phyloP scores from a whole-genome alignment of 495 filamentous ascomycete genomes.

The Pseudoneurospora amorphoporcata region DNA sequence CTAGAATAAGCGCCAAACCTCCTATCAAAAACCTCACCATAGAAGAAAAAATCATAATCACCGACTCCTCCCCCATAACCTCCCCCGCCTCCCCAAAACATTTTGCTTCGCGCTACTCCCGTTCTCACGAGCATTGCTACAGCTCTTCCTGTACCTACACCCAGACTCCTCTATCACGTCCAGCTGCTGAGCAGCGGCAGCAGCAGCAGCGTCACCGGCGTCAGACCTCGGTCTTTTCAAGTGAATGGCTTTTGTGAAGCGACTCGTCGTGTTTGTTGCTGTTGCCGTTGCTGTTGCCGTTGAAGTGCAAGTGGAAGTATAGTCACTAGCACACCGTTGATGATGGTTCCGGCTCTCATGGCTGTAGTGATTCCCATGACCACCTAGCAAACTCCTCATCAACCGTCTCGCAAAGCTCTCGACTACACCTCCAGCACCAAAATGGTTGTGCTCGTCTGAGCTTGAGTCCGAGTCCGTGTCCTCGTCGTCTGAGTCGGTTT shows the following conservation, averaged over 20 bases:
- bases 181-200: not conserved
- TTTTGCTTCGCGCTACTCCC: not conserved
- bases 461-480: not conserved
- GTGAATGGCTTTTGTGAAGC: not conserved
- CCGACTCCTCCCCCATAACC: not conserved
- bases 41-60: not conserved
- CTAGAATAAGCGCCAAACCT: not conserved
- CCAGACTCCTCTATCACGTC: not conserved
- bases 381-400: constrained; percentile 7
- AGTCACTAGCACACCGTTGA: constrained; percentile 10
- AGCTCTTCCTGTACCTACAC: not conserved
- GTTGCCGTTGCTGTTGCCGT: not conserved
- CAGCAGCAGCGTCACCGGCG: not conserved
- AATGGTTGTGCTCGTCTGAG: not conserved
- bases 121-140: not conserved
- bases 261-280: not conserved
- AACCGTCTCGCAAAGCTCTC: constrained; percentile 9
- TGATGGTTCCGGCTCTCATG: not conserved
- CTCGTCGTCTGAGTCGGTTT: constrained; percentile 13
- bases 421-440: not conserved
- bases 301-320: not conserved
- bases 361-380: not conserved
- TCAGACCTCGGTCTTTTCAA: constrained; percentile 3
- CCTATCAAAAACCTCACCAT: not conserved
- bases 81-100: not conserved